phyloP scores from a whole-genome alignment of 352 stramenopile species.

The Globisporangium canariense region DNA sequence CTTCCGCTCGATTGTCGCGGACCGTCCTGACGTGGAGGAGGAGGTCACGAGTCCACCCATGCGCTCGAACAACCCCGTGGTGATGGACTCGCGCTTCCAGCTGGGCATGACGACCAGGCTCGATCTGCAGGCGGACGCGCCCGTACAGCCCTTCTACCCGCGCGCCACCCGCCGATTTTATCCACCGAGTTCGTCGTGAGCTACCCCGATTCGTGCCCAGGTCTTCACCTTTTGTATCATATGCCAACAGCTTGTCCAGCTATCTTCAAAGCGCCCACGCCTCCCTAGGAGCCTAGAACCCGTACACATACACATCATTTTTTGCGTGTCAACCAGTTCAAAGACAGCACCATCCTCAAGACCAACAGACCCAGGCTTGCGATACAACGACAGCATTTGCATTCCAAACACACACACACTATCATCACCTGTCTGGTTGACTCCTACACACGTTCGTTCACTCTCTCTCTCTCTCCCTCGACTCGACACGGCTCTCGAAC shows the following conservation, averaged over 20 bases:
- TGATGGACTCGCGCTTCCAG: conserved; percentile 25
- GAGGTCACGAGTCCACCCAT: conserved; percentile 20
- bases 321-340: conserved; percentile 8
- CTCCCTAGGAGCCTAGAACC: background rate
- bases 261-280: background rate
- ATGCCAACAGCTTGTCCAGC: background rate
- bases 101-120: conserved; percentile 6
- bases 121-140: conserved; percentile 2
- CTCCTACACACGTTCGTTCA: background rate
- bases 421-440: background rate
- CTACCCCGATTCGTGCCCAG: background rate
- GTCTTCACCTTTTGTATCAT: conserved; percentile 2
- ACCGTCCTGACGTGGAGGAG: conserved; percentile 21
- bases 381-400: conserved; percentile 1
- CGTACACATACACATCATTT: conserved; percentile 1
- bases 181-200: background rate
- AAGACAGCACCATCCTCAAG: background rate
- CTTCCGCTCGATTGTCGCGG: conserved; percentile 22
- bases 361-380: background rate
- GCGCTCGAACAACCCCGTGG: conserved; percentile 20
- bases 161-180: background rate
- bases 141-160: conserved; percentile 15
- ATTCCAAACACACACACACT: background rate
- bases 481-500: conserved; percentile 2
- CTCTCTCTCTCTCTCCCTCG: background rate